Conservation (phyloP, 2,329 filamentous ascomycete species). For the Sporothrix brasiliensis region DNA sequence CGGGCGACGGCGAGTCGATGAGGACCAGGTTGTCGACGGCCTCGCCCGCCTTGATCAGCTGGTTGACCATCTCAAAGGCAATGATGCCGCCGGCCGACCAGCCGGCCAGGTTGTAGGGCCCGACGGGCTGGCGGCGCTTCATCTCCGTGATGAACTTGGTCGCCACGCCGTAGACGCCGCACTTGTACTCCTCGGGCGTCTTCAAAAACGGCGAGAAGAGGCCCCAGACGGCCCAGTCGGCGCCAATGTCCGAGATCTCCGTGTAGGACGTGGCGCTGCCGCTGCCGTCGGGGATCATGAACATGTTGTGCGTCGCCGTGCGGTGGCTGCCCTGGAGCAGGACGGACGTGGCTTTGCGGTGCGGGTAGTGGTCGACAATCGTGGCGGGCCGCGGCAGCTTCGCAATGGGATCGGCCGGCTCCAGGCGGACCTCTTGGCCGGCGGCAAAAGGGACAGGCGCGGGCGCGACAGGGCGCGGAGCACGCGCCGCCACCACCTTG, state of each 20-base stretch:
- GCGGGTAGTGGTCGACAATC: constrained; percentile 50
- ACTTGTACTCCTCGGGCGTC: constrained; percentile 65
- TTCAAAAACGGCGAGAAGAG: constrained; percentile 74
- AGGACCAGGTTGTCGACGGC: constrained; percentile 63
- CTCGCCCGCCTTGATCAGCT: constrained; percentile 61
- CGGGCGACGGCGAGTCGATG: constrained; percentile 67
- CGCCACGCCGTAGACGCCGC: constrained; percentile 67
- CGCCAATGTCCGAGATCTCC: constrained; percentile 57
- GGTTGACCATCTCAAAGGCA: constrained; percentile 67
- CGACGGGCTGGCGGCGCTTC: constrained; percentile 68
- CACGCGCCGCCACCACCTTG: constrained; percentile 38
- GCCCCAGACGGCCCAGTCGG: constrained; percentile 54
- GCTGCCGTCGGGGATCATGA: constrained; percentile 59
- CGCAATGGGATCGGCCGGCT: constrained; percentile 46
- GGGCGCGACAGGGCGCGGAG: constrained; percentile 34
- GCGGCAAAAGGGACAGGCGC: constrained; percentile 28
- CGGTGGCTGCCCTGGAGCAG: constrained; percentile 56
- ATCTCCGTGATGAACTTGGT: constrained; percentile 69
- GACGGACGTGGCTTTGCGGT: constrained; percentile 54
- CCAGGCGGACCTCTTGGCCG: constrained; percentile 40
- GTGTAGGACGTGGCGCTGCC: constrained; percentile 70
- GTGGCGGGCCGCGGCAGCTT: constrained; percentile 47
- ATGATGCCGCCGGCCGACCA: constrained; percentile 79
- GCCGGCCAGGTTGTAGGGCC: constrained; percentile 69
- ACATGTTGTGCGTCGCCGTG: constrained; percentile 53